phyloP scores from a whole-genome alignment of 306 rosid species.

The Quercus glauca region DNA sequence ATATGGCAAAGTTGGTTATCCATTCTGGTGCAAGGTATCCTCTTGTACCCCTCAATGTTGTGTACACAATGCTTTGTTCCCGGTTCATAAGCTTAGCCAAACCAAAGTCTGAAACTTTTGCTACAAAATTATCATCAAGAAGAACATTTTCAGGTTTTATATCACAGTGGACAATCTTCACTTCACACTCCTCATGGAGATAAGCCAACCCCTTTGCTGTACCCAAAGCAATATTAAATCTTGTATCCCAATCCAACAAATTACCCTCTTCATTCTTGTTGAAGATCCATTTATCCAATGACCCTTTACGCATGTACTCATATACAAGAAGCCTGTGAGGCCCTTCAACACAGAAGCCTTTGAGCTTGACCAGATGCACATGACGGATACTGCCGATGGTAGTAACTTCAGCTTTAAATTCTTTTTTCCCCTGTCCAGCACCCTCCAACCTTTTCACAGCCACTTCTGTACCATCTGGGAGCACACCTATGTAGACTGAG shows the following conservation, averaged over 20 bases:
- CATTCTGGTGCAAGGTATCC: conserved; percentile 49
- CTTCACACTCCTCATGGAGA: conserved; percentile 45
- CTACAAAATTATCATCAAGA: conserved; percentile 30
- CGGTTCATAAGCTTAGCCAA: conserved; percentile 36
- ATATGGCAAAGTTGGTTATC: conserved; percentile 37
- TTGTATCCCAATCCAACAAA: conserved; percentile 35
- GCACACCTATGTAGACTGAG: conserved; percentile 36
- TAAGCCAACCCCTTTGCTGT: conserved; percentile 40
- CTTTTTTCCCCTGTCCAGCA: conserved; percentile 32
- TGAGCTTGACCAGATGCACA: conserved; percentile 24
- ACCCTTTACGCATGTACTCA: conserved; percentile 73
- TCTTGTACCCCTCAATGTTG: conserved; percentile 39
- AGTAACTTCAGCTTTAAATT: conserved; percentile 37
- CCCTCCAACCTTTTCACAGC: conserved; percentile 43
- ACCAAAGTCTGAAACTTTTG: conserved; percentile 43
- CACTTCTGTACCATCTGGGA: conserved; percentile 32
- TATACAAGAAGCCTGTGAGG: conserved; percentile 57
- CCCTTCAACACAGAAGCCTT: conserved; percentile 62
- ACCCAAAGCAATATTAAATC: conserved; percentile 45
- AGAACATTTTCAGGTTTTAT: conserved; percentile 46
- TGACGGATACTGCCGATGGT: conserved; percentile 35
- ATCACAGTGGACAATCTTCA: conserved; percentile 46
- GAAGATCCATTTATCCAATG: conserved; percentile 70
- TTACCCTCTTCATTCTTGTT: conserved; percentile 19
- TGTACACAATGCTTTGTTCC: conserved; percentile 28